These are phyloP conservation scores for Lineolata rhizophorae DNA, from an alignment of 495 filamentous ascomycete genomes.

Conservation along the genomic window DNA sequence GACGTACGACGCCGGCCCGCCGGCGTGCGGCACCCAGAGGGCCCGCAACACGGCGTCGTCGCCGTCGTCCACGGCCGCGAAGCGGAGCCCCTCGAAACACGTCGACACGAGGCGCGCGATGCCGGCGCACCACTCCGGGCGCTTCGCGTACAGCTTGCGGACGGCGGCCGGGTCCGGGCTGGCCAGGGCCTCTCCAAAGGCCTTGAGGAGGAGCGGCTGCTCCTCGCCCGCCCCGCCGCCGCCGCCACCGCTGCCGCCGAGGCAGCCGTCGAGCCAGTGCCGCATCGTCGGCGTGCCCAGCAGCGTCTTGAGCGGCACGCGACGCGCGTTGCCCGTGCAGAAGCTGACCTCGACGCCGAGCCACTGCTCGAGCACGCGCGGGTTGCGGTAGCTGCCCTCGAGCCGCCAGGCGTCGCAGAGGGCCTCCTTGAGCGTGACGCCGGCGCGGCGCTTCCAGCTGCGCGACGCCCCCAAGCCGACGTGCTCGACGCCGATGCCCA, in stretches of 20 bases:
- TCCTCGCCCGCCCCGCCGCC: too few species aligned
- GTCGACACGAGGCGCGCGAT: conserved; percentile 3
- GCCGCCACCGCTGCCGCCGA: conserved; percentile 1
- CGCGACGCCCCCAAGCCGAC: too few species aligned
- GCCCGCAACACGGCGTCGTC: conserved; percentile 1
- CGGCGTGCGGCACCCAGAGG: conserved; percentile 2
- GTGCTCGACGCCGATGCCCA: too few species aligned
- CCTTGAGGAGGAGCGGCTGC: not conserved
- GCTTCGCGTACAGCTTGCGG: conserved; percentile 3
- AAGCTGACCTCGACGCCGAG: conserved; percentile 4
- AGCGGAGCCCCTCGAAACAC: conserved; percentile 4
- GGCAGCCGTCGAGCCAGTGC: conserved; percentile 5
- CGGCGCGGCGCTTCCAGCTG: conserved; percentile 4
- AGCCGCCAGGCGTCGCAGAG: conserved; percentile 4
- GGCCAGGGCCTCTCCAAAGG: conserved; percentile 4
- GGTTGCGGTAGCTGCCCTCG: conserved; percentile 2
- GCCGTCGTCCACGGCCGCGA: conserved; percentile 3
- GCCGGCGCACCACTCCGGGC: conserved; percentile 3
- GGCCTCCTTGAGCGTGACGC: conserved; percentile 4
- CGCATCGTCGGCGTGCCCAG: conserved; percentile 3
- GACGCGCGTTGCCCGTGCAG: conserved; percentile 3
- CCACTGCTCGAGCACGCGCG: conserved; percentile 4
- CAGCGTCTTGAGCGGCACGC: conserved; percentile 3
- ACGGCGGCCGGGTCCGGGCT: conserved; percentile 2
- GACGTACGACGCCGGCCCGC: conserved; percentile 1